Base-by-base conservation (phyloP, 176 grass and related monocot genomes). In the Pharus latifolius region DNA sequence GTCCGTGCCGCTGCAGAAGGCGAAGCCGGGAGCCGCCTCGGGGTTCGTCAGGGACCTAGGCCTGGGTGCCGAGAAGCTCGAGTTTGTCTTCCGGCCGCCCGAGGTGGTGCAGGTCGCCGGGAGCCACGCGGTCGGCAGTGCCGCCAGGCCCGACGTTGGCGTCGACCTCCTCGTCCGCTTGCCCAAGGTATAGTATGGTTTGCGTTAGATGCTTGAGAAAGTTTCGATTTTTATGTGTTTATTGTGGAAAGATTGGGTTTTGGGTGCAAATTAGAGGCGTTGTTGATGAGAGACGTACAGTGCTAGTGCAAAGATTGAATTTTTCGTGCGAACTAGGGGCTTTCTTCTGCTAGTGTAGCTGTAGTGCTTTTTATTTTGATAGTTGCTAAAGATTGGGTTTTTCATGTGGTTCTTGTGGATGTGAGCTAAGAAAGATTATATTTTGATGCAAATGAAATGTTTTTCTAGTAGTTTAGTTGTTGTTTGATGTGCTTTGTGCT, bases 141-240 rank as follows among this genome's bases (percentile, higher is more conserved):
- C 88, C 4, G 79, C 83, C 30, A 88, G 84, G 74, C 95, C 95
- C 9, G 90, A 98, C 55, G 68, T 93, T 6, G 58, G 75, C 7
- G 78, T 80, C 2, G 95, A 98, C 67, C 84, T 98, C 16, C 70
- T 99, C 26, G 72, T 94, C 8, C 87, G 85, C 40, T 91, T 99
- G 90, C 89, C 89, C 10, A 99, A 94, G 90, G 95, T 88, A 59
- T 52, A n/a, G 27, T 16, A 1, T 1, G 0, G 10, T 38, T 38
- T 38, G 8, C 35, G 8, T 38, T 38, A n/a, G n/a, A n/a, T n/a
- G 35, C 35, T 38, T 38, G 4, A 38, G 35, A 38, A 38, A 38
- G 35, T 5, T 9, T 38, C 35, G 35, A 9, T 9, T 4, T 38
- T 38, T n/a, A n/a, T n/a, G n/a, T n/a, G n/a, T n/a, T n/a, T n/a